Base-by-base conservation (phyloP, 495 filamentous ascomycete genomes). In the Choiromyces venosus region DNA sequence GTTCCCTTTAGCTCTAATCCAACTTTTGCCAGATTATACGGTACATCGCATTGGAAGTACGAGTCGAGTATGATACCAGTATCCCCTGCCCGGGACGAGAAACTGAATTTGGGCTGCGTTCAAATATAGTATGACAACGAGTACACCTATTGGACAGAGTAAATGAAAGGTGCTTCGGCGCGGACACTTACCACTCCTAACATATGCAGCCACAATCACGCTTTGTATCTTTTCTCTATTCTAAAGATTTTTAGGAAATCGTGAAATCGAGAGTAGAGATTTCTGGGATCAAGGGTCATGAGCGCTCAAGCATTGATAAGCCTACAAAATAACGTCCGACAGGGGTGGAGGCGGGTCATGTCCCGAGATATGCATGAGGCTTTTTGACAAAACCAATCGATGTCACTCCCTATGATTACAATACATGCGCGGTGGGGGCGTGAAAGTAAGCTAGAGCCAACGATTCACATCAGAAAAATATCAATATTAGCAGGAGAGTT, bases 311-410 rank as follows among this genome's bases (percentile, higher is more conserved):
- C n/a, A 12, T 25, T 25, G 10, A 9, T 25, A 10, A 25, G n/a
- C 8, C 1, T 56, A n/a, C 5, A 12, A 56, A 25, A 10, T 25
- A 56, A 12, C 21, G 46, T 12, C 21, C n/a, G 12, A n/a, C n/a
- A 25, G 10, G 6, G 1, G 1, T 56, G 9, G 42, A 56, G 25
- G 12, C 12, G 8, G 5, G n/a, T n/a, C n/a, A n/a, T n/a, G n/a
- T 37, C 65, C 33, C 40, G 65, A 67, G 40, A 67, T 36, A 64
- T 12, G 35, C 42, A 36, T 52, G 39, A 69, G 46, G 40, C n/a
- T 25, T 18, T 8, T 14, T n/a, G n/a, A n/a, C n/a, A n/a, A n/a
- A n/a, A n/a, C n/a, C n/a, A n/a, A n/a, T n/a, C n/a, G n/a, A n/a
- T n/a, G n/a, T n/a, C n/a, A n/a, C n/a, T n/a, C n/a, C n/a, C n/a